Evolutionary conservation across 192 early-diverging fungal genomes (phyloP).

Genomic region (Coemansia sp.): DNA sequence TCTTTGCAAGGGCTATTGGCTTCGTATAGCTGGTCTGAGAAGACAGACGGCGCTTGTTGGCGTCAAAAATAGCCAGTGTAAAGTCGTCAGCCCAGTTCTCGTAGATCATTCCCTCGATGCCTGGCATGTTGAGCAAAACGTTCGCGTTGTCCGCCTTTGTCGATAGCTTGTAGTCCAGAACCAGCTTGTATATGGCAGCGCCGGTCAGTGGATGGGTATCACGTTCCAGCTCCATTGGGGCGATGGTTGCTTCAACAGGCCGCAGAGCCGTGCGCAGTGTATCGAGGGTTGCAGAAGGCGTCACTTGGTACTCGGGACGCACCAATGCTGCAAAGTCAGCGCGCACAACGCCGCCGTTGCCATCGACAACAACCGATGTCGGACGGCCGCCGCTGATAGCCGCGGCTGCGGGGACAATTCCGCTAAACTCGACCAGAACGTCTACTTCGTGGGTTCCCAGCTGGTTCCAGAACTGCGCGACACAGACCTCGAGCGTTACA

Average conservation of each 20-base stretch:
- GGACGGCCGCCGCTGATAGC: conserved; percentile 18
- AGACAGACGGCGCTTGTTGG: conserved; percentile 70
- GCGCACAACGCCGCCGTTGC: conserved; percentile 60
- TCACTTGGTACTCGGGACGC: conserved; percentile 69
- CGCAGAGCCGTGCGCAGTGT: conserved; percentile 66
- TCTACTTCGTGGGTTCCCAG: conserved; percentile 68
- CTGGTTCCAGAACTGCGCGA: conserved; percentile 91
- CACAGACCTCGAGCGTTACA: conserved; percentile 73
- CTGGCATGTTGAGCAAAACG: conserved; percentile 58
- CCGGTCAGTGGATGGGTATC: conserved; percentile 70
- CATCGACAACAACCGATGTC: conserved; percentile 41
- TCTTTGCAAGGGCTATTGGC: conserved; percentile 62
- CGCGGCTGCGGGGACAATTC: conserved; percentile 57
- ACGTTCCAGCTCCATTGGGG: conserved; percentile 67
- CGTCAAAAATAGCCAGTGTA: conserved; percentile 69
- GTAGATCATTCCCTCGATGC: conserved; percentile 64
- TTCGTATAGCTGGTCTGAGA: conserved; percentile 75
- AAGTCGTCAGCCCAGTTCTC: conserved; percentile 75
- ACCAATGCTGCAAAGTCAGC: conserved; percentile 71
- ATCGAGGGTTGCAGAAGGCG: conserved; percentile 57
- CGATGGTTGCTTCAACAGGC: conserved; percentile 63
- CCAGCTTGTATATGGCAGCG: conserved; percentile 67
- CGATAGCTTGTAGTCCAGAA: conserved; percentile 73
- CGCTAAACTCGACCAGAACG: conserved; percentile 77
- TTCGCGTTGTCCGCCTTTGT: conserved; percentile 51